Percentiles rank a stretch among this genome's conserved stretches.
These are phyloP conservation scores for Begonia fuchsioides DNA, from an alignment of 306 rosid genomes.

Conservation along the genomic window DNA sequence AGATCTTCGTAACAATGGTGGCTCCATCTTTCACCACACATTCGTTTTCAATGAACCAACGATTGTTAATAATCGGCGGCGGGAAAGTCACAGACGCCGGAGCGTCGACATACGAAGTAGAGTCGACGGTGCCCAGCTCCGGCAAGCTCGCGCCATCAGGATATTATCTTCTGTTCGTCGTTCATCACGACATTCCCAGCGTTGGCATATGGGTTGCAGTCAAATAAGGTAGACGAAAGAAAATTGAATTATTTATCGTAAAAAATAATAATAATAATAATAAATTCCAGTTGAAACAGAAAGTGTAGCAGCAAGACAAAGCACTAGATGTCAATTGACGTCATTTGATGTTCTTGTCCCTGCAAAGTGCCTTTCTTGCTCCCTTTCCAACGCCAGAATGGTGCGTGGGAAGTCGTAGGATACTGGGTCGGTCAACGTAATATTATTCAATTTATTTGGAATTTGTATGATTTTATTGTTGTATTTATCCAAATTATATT, in stretches of 20 bases:
- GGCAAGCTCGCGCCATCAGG: slow-evolving; percentile 7
- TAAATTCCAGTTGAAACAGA: no score
- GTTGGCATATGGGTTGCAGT: slow-evolving; percentile 7
- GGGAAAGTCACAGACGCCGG: slow-evolving; percentile 2
- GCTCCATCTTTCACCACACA: slow-evolving; percentile 63
- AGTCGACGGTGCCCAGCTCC: slow-evolving; percentile 1
- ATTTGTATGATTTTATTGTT: no score
- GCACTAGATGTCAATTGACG: no score
- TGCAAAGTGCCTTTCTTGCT: no score
- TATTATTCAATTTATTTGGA: no score
- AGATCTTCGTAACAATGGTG: slow-evolving; percentile 30
- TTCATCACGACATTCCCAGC: slow-evolving; percentile 10
- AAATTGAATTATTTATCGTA: not conserved
- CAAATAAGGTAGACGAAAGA: not conserved
- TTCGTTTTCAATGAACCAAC: slow-evolving; percentile 70
- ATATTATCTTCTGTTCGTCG: slow-evolving; percentile 10
- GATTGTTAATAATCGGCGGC: slow-evolving; percentile 24
- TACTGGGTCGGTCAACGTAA: no score
- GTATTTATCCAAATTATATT: no score
- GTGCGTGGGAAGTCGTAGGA: no score
- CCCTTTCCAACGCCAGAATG: no score
- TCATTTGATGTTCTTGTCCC: no score
- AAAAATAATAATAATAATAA: no score
- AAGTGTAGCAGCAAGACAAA: no score
- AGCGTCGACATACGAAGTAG: slow-evolving; percentile 1